Conservation (phyloP, 768 basidiomycete species). For the Amanita inopinata region DNA sequence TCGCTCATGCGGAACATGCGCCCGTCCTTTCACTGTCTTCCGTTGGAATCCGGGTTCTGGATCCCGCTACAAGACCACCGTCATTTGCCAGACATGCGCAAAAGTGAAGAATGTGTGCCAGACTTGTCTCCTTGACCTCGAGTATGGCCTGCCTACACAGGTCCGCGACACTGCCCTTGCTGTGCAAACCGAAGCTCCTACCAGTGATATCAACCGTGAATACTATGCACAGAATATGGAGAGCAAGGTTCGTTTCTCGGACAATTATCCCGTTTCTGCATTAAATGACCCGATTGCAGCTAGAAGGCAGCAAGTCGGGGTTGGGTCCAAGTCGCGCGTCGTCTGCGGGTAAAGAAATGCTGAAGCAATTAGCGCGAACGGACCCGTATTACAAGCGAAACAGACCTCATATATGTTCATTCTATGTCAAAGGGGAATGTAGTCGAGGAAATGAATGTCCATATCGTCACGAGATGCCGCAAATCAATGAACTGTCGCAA, state of each 20-base stretch:
- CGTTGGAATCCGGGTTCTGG: conserved; percentile 97
- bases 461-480: conserved; percentile 89
- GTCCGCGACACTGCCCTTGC: conserved; percentile 94
- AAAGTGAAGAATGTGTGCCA: conserved; percentile 97
- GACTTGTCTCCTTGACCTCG: conserved; percentile 92
- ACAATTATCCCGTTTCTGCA: neutral
- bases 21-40: conserved; percentile 93
- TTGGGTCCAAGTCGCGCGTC: conserved; percentile 52
- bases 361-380: conserved; percentile 88
- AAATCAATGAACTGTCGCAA: conserved; percentile 71
- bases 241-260: conserved; percentile 49
- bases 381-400: conserved; percentile 99
- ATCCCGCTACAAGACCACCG: conserved; percentile 92
- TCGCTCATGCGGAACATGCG: conserved; percentile 93
- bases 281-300: conserved; percentile 27
- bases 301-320: conserved; percentile 62
- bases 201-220: conserved; percentile 94
- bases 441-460: conserved; percentile 88
- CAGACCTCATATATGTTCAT: conserved; percentile 87
- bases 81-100: conserved; percentile 94
- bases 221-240: conserved; percentile 93
- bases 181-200: conserved; percentile 78
- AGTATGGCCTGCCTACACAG: conserved; percentile 94
- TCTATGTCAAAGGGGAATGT: conserved; percentile 94
- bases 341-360: conserved; percentile 90